Conservation (phyloP, 805 yeast species). For the Wickerhamiella vanderwaltii region DNA sequence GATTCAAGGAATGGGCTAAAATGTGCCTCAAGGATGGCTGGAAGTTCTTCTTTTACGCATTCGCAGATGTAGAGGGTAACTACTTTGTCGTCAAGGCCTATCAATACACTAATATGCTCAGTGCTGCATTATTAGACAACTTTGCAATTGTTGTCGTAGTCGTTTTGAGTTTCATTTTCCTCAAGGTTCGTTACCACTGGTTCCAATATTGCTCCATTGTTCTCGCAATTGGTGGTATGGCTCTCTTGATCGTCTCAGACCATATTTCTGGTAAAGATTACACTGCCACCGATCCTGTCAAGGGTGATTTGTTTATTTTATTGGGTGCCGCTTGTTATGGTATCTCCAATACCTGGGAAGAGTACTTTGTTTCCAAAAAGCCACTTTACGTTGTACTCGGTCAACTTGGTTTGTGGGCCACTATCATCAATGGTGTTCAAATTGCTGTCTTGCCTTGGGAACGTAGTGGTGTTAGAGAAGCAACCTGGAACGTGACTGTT, state of each 20-base stretch:
- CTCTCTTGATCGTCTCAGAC: slow-evolving; percentile 32
- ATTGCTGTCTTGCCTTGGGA: slow-evolving; percentile 35
- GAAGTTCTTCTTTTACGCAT: slow-evolving; percentile 33
- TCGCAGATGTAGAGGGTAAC: slow-evolving; percentile 37
- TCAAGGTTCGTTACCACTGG: slow-evolving; percentile 37
- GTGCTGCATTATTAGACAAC: slow-evolving; percentile 35
- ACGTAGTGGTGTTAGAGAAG: slow-evolving; percentile 28
- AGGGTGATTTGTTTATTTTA: slow-evolving; percentile 35
- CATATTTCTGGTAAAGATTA: slow-evolving; percentile 32
- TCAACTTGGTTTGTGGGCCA: slow-evolving; percentile 33
- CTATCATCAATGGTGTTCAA: slow-evolving; percentile 34
- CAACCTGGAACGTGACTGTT: slow-evolving; percentile 30
- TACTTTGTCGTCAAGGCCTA: slow-evolving; percentile 36
- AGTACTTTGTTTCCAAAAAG: slow-evolving; percentile 34
- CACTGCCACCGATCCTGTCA: slow-evolving; percentile 30
- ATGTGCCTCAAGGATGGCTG: slow-evolving; percentile 30
- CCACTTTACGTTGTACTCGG: slow-evolving; percentile 36
- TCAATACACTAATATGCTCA: slow-evolving; percentile 32
- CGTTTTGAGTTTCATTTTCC: slow-evolving; percentile 30
- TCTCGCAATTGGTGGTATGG: slow-evolving; percentile 34
- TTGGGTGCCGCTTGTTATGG: slow-evolving; percentile 37
- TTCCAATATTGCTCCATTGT: slow-evolving; percentile 32
- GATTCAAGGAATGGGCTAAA: slow-evolving; percentile 28
- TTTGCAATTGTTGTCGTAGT: slow-evolving; percentile 37
- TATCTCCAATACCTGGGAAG: slow-evolving; percentile 34